Evolutionary conservation across 192 early-diverging fungal genomes (phyloP).

Genomic region (Coemansia sp.): DNA sequence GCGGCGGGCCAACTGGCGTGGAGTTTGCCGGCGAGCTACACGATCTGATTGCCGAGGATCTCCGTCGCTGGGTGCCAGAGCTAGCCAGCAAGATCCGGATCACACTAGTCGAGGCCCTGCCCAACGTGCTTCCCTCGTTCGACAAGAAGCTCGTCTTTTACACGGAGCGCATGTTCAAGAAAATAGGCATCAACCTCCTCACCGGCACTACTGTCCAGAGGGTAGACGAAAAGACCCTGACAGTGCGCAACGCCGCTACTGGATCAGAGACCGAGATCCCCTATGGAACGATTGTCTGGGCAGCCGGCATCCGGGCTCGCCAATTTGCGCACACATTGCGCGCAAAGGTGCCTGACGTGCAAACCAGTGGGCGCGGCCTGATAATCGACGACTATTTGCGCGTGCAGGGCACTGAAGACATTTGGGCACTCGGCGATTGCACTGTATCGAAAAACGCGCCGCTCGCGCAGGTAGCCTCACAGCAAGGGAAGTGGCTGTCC

Average conservation of each 20-base stretch:
- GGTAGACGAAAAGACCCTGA: conserved; percentile 57
- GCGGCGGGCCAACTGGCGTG: conserved; percentile 83
- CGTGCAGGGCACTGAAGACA: conserved; percentile 55
- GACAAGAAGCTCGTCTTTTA: conserved; percentile 71
- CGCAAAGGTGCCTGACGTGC: conserved; percentile 41
- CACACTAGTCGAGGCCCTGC: conserved; percentile 77
- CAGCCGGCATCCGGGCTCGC: conserved; percentile 69
- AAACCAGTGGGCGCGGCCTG: conserved; percentile 54
- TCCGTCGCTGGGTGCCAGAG: conserved; percentile 69
- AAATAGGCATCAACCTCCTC: conserved; percentile 71
- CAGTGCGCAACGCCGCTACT: conserved; percentile 45
- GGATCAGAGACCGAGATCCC: conserved; percentile 48
- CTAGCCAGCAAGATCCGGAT: conserved; percentile 63
- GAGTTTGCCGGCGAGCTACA: conserved; percentile 74
- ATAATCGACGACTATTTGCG: conserved; percentile 74
- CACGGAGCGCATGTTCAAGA: conserved; percentile 69
- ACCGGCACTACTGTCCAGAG: conserved; percentile 61
- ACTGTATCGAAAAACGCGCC: conserved; percentile 74
- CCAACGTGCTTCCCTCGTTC: conserved; percentile 74
- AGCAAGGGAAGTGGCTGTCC: conserved; percentile 87
- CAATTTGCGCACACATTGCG: conserved; percentile 58
- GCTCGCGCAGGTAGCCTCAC: conserved; percentile 83
- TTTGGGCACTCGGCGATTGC: conserved; percentile 89
- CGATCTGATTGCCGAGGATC: conserved; percentile 82
- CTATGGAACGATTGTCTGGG: conserved; percentile 73